Base-by-base conservation (phyloP, 2,329 filamentous ascomycete species). In the Knufia petricola region DNA sequence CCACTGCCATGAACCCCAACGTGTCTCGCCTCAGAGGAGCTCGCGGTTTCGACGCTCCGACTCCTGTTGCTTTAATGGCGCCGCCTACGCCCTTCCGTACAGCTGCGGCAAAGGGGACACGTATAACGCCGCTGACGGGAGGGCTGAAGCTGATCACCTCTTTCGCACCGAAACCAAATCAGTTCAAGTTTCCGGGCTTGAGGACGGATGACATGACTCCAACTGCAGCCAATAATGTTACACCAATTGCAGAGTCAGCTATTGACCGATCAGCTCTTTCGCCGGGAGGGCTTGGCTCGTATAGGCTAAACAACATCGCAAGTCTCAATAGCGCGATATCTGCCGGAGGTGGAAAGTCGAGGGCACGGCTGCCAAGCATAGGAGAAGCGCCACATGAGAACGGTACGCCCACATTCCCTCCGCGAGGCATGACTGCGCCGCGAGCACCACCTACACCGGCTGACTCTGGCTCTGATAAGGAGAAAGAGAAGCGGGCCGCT, bases 71-170 rank as follows among this genome's bases (percentile, higher is more conserved):
- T 71, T 55, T 59, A 52, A 52, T 53, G 20, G 52, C 53, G 9
- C 56, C 57, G 13, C 56, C 55, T 12, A 58, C 56, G 17, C 58
- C 58, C 12, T 55, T 55, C 50, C 52, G 56, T 26, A 56, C 48
- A 23, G 55, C 55, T 41, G 50, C 52, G 23, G 52, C 53, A 9
- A 52, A 52, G 77, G 76, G 67, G 8, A 71, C 67, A 43, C 65
- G 76, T 26, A 67, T 77, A 39, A 79, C 87, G 45, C 80, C 82
- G 10, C 94, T 94, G 69, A 82, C 84, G 23, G 86, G 87, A 8
- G 81, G 90, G 0, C 71, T 96, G 52, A 95, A 94, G 64, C 77
- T 96, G 1, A 94, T 96, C 59, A 96, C 92, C 0, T 83, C 85
- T 0, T 96, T 98, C 60, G 84, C 81, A 19, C 50, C 59, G 4